Conservation (phyloP, 805 yeast genomes). For the Blastobotrys americana region DNA sequence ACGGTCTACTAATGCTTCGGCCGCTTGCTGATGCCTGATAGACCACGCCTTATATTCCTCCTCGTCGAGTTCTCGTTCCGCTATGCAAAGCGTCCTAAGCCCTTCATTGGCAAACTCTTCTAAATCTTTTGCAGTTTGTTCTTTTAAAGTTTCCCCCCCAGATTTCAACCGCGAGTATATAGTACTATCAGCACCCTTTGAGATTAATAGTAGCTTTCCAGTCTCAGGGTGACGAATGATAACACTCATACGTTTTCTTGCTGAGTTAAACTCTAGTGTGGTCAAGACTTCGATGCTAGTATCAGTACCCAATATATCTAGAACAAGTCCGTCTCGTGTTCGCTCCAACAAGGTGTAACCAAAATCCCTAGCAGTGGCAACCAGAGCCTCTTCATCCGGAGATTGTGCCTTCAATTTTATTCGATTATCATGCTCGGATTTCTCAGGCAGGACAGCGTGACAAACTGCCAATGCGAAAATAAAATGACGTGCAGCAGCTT, state of each 20-base stretch:
- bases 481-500: conserved; percentile 46
- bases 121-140: conserved; percentile 54
- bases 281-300: conserved; percentile 45
- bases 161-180: conserved; percentile 42
- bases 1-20: conserved; percentile 47
- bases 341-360: conserved; percentile 58
- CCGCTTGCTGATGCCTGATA: conserved; percentile 43
- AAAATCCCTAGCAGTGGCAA: conserved; percentile 65
- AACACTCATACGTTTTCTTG: conserved; percentile 74
- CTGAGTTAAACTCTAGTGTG: conserved; percentile 57
- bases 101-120: conserved; percentile 73
- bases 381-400: conserved; percentile 78
- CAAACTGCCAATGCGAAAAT: conserved; percentile 64
- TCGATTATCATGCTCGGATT: conserved; percentile 28
- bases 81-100: conserved; percentile 66
- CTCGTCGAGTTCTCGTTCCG: conserved; percentile 44
- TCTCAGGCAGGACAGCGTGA: conserved; percentile 66
- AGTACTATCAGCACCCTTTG: conserved; percentile 74
- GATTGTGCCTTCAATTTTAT: conserved; percentile 62
- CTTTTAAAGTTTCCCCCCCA: conserved; percentile 33
- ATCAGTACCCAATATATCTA: conserved; percentile 40
- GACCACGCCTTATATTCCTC: conserved; percentile 44
- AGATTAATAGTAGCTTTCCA: conserved; percentile 39
- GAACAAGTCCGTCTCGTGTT: conserved; percentile 41
- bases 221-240: conserved; percentile 42